Conservation (phyloP, 495 filamentous ascomycete species). For the Aspergillus sclerotiicarbonarius region DNA sequence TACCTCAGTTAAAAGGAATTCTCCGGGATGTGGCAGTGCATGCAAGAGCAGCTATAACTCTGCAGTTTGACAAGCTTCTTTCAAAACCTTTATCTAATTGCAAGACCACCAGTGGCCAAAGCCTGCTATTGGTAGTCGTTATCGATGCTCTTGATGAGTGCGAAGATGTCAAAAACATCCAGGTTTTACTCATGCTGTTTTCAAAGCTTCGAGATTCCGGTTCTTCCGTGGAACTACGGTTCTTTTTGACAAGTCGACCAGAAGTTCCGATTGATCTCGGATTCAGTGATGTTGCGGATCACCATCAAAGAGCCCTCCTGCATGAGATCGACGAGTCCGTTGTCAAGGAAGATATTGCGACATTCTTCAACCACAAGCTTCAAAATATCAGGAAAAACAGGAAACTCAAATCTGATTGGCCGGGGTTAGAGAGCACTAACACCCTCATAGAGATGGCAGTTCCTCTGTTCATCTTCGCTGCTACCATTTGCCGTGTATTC, state of each 20-base stretch:
- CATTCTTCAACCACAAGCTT: slow-evolving; percentile 21
- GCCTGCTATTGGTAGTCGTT: slow-evolving; percentile 26
- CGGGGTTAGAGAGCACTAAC: slow-evolving; percentile 20
- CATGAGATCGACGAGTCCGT: slow-evolving; percentile 10
- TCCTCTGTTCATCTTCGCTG: slow-evolving; percentile 30
- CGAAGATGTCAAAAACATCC: slow-evolving; percentile 36
- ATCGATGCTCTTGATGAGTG: slow-evolving; percentile 54
- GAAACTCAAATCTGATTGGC: slow-evolving; percentile 30
- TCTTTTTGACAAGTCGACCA: slow-evolving; percentile 40
- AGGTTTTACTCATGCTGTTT: slow-evolving; percentile 26
- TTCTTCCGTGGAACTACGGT: slow-evolving; percentile 11
- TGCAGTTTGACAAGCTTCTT: slow-evolving; percentile 48
- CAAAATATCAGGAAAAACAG: slow-evolving; percentile 9
- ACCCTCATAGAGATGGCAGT: slow-evolving; percentile 15
- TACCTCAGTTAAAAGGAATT: neutral
- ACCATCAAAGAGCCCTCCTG: slow-evolving; percentile 16
- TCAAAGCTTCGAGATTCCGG: neutral
- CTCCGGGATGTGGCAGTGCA: neutral
- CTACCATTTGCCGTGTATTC: slow-evolving; percentile 32
- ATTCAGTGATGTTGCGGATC: slow-evolving; percentile 10
- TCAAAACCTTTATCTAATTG: slow-evolving; percentile 29
- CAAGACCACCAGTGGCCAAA: neutral
- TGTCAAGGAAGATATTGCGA: slow-evolving; percentile 23
- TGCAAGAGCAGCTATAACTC: slow-evolving; percentile 12
- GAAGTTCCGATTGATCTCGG: slow-evolving; percentile 38